phyloP scores from a whole-genome alignment of 352 stramenopile species.

The Globisporangium viniferum region DNA sequence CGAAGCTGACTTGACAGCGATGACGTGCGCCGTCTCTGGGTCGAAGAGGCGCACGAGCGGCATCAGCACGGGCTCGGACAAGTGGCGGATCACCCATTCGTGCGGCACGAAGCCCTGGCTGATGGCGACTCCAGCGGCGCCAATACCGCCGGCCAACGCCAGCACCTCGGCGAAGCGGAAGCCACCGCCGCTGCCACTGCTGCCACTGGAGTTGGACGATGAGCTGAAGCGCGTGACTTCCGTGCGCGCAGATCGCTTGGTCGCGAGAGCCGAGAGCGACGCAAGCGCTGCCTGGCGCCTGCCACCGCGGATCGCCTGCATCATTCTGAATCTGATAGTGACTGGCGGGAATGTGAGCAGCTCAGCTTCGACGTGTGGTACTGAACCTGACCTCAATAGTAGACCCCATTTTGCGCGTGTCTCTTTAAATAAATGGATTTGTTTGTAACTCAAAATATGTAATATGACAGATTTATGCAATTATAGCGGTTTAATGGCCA shows the following conservation, averaged over 20 bases:
- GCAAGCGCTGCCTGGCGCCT: constrained; percentile 3
- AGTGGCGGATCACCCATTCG: constrained; percentile 68
- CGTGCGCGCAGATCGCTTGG: constrained; percentile 4
- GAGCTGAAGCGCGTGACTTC: constrained; percentile 6
- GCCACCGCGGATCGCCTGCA: constrained; percentile 6
- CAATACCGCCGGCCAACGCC: constrained; percentile 44
- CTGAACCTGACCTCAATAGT: not conserved
- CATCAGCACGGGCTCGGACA: constrained; percentile 76
- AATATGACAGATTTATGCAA: not conserved
- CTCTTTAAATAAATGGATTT: not conserved
- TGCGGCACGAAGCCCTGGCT: constrained; percentile 70
- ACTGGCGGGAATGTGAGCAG: constrained; percentile 2
- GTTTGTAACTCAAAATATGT: not conserved
- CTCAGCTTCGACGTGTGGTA: constrained; percentile 10
- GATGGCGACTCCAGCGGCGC: constrained; percentile 50
- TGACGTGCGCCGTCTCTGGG: constrained; percentile 81
- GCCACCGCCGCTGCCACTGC: not conserved
- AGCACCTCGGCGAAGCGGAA: constrained; percentile 27
- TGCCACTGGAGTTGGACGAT: not conserved
- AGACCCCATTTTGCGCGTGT: not conserved
- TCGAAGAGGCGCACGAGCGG: constrained; percentile 78
- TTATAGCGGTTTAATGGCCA: not conserved
- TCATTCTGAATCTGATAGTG: constrained; percentile 3
- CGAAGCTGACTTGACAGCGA: constrained; percentile 77
- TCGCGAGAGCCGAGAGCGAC: not conserved